phyloP scores from a whole-genome alignment of 2,329 filamentous ascomycete genomes.

The Hymenoscyphus fraxineus region DNA sequence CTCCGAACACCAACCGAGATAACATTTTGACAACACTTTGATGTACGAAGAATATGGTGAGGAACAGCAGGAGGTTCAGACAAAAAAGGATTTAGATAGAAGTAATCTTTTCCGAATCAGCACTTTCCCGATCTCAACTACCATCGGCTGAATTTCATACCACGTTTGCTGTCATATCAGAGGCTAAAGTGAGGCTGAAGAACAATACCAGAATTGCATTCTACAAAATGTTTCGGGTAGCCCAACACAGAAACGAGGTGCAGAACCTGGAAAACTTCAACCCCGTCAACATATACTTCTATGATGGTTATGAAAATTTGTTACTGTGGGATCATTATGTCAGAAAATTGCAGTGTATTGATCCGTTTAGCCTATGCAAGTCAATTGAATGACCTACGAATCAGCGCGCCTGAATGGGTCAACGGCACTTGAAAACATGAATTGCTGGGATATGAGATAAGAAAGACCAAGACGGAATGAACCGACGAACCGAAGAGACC shows the following conservation, averaged over 20 bases:
- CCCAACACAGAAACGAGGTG: neutral
- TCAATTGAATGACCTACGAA: neutral
- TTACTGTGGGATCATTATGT: neutral
- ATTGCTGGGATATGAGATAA: neutral
- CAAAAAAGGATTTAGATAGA: neutral
- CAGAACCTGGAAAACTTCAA: neutral
- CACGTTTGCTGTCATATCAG: neutral
- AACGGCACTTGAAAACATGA: neutral
- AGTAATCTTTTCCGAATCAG: neutral
- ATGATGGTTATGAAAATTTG: neutral
- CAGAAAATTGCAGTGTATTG: neutral
- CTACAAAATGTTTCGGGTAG: neutral
- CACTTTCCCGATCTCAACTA: neutral
- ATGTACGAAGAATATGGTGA: neutral
- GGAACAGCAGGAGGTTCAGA: neutral
- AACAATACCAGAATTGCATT: neutral
- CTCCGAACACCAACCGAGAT: neutral
- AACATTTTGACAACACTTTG: neutral
- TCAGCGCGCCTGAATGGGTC: neutral
- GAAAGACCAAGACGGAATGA: neutral
- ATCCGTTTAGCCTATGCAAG: neutral
- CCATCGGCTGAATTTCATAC: neutral
- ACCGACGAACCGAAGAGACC: neutral
- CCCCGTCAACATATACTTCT: neutral
- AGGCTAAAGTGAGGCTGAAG: neutral